Conservation (phyloP, 2,329 filamentous ascomycete species). For the Colletotrichum melonis region DNA sequence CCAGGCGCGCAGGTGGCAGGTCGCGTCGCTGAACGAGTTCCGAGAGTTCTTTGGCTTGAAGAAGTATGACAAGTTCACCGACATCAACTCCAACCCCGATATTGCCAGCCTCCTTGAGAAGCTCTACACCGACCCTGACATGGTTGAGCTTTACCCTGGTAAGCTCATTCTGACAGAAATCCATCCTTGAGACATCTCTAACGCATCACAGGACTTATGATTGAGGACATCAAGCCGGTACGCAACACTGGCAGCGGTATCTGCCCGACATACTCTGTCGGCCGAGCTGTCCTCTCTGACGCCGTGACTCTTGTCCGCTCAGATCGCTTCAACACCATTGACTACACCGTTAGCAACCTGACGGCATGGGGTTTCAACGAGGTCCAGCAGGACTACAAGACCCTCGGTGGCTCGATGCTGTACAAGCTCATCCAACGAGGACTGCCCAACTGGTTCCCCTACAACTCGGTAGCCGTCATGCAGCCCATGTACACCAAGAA, state of each 20-base stretch:
- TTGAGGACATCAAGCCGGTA: constrained; percentile 66
- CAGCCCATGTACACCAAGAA: constrained; percentile 59
- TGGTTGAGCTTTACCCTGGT: constrained; percentile 77
- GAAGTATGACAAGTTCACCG: constrained; percentile 65
- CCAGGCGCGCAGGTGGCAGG: constrained; percentile 70
- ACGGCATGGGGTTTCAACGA: constrained; percentile 59
- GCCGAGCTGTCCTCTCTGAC: constrained; percentile 68
- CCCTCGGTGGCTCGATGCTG: constrained; percentile 54
- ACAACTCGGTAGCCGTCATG: constrained; percentile 56
- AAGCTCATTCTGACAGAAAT: neutral
- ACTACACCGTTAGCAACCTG: constrained; percentile 54
- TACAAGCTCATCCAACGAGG: constrained; percentile 59
- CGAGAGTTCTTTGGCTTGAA: constrained; percentile 71
- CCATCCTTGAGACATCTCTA: neutral
- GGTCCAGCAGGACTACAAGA: constrained; percentile 49
- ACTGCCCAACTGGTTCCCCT: constrained; percentile 51
- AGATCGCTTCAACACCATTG: constrained; percentile 68
- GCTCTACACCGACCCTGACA: constrained; percentile 72
- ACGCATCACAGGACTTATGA: constrained; percentile 54
- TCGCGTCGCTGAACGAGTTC: constrained; percentile 73
- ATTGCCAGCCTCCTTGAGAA: constrained; percentile 66
- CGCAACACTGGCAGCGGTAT: constrained; percentile 64
- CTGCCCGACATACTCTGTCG: constrained; percentile 63
- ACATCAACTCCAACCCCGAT: constrained; percentile 68
- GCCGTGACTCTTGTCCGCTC: constrained; percentile 69